Base-by-base conservation (phyloP, 139 green algal species). In the Haematococcus lacustris region DNA sequence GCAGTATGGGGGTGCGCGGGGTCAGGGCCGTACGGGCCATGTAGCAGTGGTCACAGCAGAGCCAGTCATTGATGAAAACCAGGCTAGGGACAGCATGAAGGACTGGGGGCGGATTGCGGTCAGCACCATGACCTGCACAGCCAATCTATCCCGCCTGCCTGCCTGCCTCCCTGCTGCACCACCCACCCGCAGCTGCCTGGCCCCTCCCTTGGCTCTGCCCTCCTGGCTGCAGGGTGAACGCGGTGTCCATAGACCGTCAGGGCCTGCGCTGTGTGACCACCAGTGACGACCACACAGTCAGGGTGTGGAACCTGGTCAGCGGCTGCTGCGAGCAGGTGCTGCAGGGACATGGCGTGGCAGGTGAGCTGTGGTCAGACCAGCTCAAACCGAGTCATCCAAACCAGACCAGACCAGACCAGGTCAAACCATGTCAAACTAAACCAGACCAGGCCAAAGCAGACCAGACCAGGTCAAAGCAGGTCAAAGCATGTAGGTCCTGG, bases 211-310 rank as follows among this genome's bases (percentile, higher is more conserved):
- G n/a, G n/a, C n/a, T n/a, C n/a, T n/a, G n/a, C n/a, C n/a, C n/a
- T n/a, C n/a, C n/a, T n/a, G n/a, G n/a, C n/a, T 61, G 32, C 67
- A 86, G 81, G 73, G 68, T 90, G 30, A 90, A 84, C 59, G 70
- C 77, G 3, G 43, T 90, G 25, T 79, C 75, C 30, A 66, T 90
- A 7, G 79, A 90, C 68, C 43, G 68, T 30, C 76, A 81, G 26
- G 76, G 76, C 39, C 23, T 75, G 40, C 76, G 76, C 1, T 74
- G 65, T 13, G 41, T 74, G 34, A 81, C 51, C 2, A 65, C 33
- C 0, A 65, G 33, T 6, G 76, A 81, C 35, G 76, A 81, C 71
- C 23, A 37, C 40, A 73, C 39, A 3, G 71, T 70, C 39, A 51
- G 59, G n/a, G 38, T 64, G 69, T 66, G 73, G 70, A 51, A 17